phyloP scores from a whole-genome alignment of 108 stramenopile genomes.

The Bacterosira constricta region DNA sequence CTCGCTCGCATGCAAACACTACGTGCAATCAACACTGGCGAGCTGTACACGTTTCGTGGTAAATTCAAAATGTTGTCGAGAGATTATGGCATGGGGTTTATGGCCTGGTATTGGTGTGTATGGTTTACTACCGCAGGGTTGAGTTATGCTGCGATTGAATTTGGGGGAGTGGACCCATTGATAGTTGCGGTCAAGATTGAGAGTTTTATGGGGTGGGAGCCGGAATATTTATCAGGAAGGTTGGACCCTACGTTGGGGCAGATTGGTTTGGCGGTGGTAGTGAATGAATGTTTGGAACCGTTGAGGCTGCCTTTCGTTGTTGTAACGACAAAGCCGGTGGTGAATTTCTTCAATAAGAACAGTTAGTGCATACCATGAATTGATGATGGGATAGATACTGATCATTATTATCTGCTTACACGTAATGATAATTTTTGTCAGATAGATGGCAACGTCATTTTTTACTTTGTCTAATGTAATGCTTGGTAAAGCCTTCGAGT shows the following conservation, averaged over 20 bases:
- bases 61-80: slow-evolving; percentile 76
- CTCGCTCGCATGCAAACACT: slow-evolving; percentile 72
- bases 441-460: no score
- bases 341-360: slow-evolving; percentile 63
- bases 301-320: slow-evolving; percentile 83
- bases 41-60: slow-evolving; percentile 80
- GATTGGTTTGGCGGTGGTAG: slow-evolving; percentile 70
- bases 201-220: slow-evolving; percentile 59
- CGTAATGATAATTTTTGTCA: no score
- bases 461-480: no score
- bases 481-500: no score
- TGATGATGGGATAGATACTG: no score
- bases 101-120: slow-evolving; percentile 81
- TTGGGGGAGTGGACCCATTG: slow-evolving; percentile 79
- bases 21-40: slow-evolving; percentile 86
- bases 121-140: slow-evolving; percentile 72
- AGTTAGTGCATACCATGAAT: no score
- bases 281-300: slow-evolving; percentile 86
- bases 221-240: slow-evolving; percentile 43
- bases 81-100: slow-evolving; percentile 80
- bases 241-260: slow-evolving; percentile 82
- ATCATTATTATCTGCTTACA: no score
- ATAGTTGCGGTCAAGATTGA: slow-evolving; percentile 60
- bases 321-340: slow-evolving; percentile 83
- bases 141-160: slow-evolving; percentile 71